Conservation (phyloP, 192 early-diverging fungal species). For the Entomortierella lignicola region DNA sequence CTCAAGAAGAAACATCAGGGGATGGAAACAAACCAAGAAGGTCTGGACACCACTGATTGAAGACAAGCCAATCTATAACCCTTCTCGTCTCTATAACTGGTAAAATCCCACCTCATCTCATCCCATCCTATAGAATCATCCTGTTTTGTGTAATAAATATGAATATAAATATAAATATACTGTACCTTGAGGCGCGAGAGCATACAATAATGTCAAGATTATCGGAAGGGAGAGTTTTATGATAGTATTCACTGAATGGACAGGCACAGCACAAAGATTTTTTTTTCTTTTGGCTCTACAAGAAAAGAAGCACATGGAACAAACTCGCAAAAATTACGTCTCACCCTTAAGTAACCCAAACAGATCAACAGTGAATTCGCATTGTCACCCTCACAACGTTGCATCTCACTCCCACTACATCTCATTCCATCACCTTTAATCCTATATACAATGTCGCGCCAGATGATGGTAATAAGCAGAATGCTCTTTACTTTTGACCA, state of each 20-base stretch:
- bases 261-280: not conserved
- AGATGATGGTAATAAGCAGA: constrained; percentile 50
- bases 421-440: constrained; percentile 2
- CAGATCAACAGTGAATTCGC: constrained; percentile 13
- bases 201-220: no score
- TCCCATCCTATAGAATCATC: not conserved
- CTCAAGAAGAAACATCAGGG: constrained; percentile 65
- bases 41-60: constrained; percentile 80
- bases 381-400: not conserved
- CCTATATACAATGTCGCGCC: constrained; percentile 48
- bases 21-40: constrained; percentile 73
- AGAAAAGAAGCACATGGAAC: constrained; percentile 31
- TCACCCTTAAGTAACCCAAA: constrained; percentile 25
- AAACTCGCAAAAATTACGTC: not conserved
- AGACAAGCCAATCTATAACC: constrained; percentile 78
- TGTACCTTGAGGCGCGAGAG: no score
- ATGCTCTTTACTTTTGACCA: not conserved
- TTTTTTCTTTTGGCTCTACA: not conserved
- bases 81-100: constrained; percentile 81
- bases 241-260: not conserved
- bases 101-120: constrained; percentile 32
- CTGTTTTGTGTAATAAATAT: constrained; percentile 17
- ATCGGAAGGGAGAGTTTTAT: no score
- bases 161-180: not conserved
- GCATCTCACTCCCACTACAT: constrained; percentile 10